phyloP scores from a whole-genome alignment of 768 basidiomycete genomes.

The Gloeopeniophorella convolvens region DNA sequence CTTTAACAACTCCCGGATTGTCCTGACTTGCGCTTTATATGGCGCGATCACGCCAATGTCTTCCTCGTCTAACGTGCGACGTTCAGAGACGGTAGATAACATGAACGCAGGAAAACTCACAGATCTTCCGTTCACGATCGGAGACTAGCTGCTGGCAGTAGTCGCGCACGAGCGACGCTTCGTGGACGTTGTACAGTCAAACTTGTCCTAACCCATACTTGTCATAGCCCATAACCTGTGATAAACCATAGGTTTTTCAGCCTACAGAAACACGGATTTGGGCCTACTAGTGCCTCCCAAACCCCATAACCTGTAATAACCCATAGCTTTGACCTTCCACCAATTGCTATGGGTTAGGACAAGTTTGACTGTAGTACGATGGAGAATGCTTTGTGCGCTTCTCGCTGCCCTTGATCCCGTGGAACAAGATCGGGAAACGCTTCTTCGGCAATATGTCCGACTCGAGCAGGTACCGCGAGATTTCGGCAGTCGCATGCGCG shows the following conservation, averaged over 20 bases:
- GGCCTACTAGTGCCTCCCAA: too few relatives aligned
- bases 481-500: conserved; percentile 22
- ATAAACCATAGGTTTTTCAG: too few relatives aligned
- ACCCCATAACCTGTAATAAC: too few relatives aligned
- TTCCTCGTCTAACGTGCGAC: conserved; percentile 19
- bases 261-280: too few relatives aligned
- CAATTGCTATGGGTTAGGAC: too few relatives aligned
- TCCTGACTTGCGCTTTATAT: conserved; percentile 33
- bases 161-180: conserved; percentile 30
- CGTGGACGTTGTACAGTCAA: conserved; percentile 34
- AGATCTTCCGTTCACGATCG: conserved; percentile 25
- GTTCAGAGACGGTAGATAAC: background rate
- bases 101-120: conserved; percentile 23
- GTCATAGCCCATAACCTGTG: too few relatives aligned
- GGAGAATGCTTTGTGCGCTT: conserved; percentile 31
- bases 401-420: conserved; percentile 31
- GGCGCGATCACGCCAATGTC: conserved; percentile 37
- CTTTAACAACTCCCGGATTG: conserved; percentile 27
- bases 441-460: conserved; percentile 26
- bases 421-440: conserved; percentile 31
- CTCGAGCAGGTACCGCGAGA: conserved; percentile 25
- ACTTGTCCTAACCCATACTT: too few relatives aligned
- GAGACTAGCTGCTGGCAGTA: conserved; percentile 28
- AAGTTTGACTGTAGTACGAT: conserved; percentile 38
- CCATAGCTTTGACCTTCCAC: too few relatives aligned